These are phyloP conservation scores for Fusarium hainanense DNA, from an alignment of 2,329 filamentous ascomycete genomes.

Conservation along the genomic window DNA sequence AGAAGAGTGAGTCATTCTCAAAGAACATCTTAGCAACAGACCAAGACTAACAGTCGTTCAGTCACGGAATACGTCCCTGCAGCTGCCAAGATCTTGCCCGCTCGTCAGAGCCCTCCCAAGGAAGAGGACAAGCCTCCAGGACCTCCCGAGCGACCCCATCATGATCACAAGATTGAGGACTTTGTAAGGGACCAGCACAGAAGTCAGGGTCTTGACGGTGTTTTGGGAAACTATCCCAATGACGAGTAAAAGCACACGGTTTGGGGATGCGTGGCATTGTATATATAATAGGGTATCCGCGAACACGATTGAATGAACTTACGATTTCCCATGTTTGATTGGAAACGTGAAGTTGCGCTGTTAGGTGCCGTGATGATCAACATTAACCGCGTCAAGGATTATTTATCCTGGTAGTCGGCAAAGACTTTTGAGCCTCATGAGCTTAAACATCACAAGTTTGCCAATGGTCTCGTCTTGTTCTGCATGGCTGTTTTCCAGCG, in stretches of 20 bases:
- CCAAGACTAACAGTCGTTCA: conserved; percentile 39
- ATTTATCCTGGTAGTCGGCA: background rate
- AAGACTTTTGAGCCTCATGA: conserved; percentile 3
- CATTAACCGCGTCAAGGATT: background rate
- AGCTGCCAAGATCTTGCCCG: conserved; percentile 55
- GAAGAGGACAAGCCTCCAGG: conserved; percentile 43
- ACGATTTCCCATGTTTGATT: conserved; percentile 6
- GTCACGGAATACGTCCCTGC: conserved; percentile 59
- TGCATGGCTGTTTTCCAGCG: background rate
- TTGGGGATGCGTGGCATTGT: background rate
- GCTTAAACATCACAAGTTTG: background rate
- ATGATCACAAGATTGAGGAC: conserved; percentile 63
- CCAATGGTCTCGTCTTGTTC: background rate
- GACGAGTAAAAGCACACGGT: conserved; percentile 19
- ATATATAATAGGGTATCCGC: conserved; percentile 7
- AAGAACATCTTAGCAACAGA: background rate
- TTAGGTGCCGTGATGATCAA: background rate
- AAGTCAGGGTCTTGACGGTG: conserved; percentile 54
- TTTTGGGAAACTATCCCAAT: conserved; percentile 32
- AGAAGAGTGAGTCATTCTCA: conserved; percentile 53
- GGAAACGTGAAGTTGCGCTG: background rate
- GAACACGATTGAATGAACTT: conserved; percentile 13
- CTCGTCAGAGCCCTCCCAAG: conserved; percentile 45
- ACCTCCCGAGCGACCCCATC: conserved; percentile 57
- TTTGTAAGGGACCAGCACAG: conserved; percentile 65